Evolutionary conservation across 257 asterid genomes (phyloP).

Genomic region (Capsicum rhomboideum): DNA sequence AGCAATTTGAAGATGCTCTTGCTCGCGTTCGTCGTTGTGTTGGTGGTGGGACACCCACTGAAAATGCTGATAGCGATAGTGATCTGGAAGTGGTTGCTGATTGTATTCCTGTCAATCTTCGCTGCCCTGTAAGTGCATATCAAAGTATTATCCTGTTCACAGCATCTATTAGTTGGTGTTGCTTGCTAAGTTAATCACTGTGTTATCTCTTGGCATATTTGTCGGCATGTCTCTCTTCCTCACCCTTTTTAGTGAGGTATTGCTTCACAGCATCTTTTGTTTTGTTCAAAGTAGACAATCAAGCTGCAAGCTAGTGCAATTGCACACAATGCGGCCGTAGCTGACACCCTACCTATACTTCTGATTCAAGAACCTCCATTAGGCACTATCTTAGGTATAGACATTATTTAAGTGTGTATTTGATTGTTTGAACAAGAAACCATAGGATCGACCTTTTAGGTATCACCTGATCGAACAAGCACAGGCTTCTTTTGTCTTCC

Average conservation of each 20-base stretch:
- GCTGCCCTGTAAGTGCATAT: constrained; percentile 82
- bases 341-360: neutral
- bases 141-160: neutral
- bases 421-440: neutral
- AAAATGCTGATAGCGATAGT: constrained; percentile 96
- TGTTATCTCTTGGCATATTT: neutral
- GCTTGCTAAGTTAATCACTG: neutral
- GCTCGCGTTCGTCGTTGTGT: constrained; percentile 50
- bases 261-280: no score
- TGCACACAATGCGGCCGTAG: neutral
- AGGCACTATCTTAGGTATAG: neutral
- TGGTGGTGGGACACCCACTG: constrained; percentile 85
- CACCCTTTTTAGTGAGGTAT: neutral
- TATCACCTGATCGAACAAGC: neutral
- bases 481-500: neutral
- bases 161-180: neutral
- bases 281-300: neutral
- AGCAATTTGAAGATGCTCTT: constrained; percentile 84
- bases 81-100: constrained; percentile 99
- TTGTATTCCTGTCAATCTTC: constrained; percentile 85
- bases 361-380: neutral
- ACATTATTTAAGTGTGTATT: neutral
- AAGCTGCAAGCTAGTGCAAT: neutral
- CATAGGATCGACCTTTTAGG: neutral
- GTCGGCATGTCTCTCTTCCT: no score